Conservation (phyloP, 2,329 filamentous ascomycete genomes). For the Colletotrichum navitas region DNA sequence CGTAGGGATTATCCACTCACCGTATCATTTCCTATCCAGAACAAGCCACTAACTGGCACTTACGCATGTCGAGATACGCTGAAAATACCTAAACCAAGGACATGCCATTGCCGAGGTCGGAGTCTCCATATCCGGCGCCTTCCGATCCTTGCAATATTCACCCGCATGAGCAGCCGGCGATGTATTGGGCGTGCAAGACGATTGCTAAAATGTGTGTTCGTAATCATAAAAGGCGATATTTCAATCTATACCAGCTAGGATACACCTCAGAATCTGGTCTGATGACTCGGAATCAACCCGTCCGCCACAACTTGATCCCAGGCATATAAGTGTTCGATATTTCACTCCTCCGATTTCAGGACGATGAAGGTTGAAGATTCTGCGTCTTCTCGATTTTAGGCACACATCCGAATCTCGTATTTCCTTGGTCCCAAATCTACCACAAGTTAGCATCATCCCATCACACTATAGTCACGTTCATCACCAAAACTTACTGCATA, state of each 20-base stretch:
- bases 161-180: not conserved
- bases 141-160: rapidly evolving
- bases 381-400: slow-evolving; percentile 37
- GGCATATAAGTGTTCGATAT: no score
- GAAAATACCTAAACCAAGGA: not conserved
- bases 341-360: not conserved
- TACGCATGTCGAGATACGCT: not conserved
- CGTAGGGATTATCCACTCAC: not conserved
- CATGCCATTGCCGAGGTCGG: not conserved
- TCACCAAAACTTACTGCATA: slow-evolving; percentile 28
- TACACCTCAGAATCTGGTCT: not conserved
- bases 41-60: not conserved
- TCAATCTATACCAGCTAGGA: not conserved
- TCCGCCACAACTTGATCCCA: no score
- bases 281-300: not conserved
- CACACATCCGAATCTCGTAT: slow-evolving; percentile 34
- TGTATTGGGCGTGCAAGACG: no score
- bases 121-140: not conserved
- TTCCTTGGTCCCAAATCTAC: slow-evolving; percentile 39
- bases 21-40: not conserved
- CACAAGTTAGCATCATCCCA: slow-evolving; percentile 13
- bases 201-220: no score
- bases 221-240: not conserved
- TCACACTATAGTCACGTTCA: not conserved
- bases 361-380: slow-evolving; percentile 14